These are phyloP conservation scores for Rhododendron ferrugineum DNA, from an alignment of 148 eudicot genomes.

Conservation along the genomic window DNA sequence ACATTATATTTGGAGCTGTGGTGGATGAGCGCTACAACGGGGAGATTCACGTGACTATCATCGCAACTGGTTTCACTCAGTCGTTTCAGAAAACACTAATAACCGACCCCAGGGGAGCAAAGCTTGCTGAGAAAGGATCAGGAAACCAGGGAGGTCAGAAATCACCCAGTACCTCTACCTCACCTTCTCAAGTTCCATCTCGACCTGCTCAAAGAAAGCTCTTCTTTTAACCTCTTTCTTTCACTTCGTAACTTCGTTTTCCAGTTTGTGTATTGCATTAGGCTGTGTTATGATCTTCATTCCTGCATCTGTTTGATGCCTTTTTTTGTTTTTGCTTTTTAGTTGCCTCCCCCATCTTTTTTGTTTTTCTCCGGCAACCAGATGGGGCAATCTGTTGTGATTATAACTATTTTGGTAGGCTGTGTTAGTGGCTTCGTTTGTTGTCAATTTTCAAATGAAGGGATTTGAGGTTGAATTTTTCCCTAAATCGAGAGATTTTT, in stretches of 20 bases:
- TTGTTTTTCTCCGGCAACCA: background rate
- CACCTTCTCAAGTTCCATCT: conserved; percentile 40
- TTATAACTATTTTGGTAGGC: background rate
- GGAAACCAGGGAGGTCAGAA: conserved; percentile 41
- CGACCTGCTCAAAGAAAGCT: conserved; percentile 55
- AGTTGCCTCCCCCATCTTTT: background rate
- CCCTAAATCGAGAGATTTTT: background rate
- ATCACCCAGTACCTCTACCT: conserved; percentile 22
- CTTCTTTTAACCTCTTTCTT: conserved; percentile 42
- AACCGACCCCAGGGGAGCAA: conserved; percentile 69
- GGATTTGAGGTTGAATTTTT: background rate
- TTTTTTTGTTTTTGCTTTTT: background rate
- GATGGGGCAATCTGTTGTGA: conserved; percentile 2
- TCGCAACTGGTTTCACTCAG: conserved; percentile 92
- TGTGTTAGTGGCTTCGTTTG: background rate
- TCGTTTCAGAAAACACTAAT: conserved; percentile 88
- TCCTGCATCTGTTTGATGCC: background rate
- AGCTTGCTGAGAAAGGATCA: conserved; percentile 42
- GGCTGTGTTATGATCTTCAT: conserved; percentile 3
- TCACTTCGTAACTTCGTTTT: background rate
- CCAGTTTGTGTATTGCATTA: background rate
- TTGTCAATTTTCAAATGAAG: background rate
- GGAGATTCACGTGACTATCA: conserved; percentile 89
- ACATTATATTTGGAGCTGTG: conserved; percentile 97
- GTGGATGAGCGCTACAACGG: conserved; percentile 96